Conservation (phyloP, 2,329 filamentous ascomycete species). For the Xylaria sp. region DNA sequence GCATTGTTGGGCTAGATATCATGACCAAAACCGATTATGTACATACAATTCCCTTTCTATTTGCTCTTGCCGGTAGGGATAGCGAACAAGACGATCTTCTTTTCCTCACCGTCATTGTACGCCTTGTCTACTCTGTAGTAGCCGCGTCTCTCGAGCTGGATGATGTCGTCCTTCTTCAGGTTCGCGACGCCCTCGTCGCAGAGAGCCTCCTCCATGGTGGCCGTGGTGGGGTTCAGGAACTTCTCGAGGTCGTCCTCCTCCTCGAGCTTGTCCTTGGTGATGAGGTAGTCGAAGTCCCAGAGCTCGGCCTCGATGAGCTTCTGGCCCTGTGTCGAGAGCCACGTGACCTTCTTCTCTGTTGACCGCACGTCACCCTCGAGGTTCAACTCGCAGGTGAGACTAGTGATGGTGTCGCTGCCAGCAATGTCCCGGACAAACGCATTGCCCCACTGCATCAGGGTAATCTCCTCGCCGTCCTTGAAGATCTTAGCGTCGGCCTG, state of each 20-base stretch:
- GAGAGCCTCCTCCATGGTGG: slow-evolving; percentile 66
- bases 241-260: slow-evolving; percentile 83
- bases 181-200: slow-evolving; percentile 76
- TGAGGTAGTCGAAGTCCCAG: slow-evolving; percentile 91
- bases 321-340: slow-evolving; percentile 73
- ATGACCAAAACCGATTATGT: neutral
- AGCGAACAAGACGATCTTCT: slow-evolving; percentile 51
- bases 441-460: slow-evolving; percentile 95
- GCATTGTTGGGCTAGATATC: neutral
- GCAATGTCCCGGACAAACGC: slow-evolving; percentile 68
- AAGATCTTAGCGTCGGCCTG: slow-evolving; percentile 81
- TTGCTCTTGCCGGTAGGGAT: slow-evolving; percentile 53
- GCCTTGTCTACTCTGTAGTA: slow-evolving; percentile 81
- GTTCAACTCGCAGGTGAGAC: slow-evolving; percentile 78
- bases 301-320: slow-evolving; percentile 76
- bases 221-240: slow-evolving; percentile 71
- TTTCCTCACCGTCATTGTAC: slow-evolving; percentile 46
- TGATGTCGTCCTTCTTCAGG: slow-evolving; percentile 82
- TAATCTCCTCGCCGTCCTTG: slow-evolving; percentile 82
- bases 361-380: slow-evolving; percentile 90
- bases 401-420: slow-evolving; percentile 55
- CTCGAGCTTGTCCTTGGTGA: slow-evolving; percentile 91
- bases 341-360: slow-evolving; percentile 94
- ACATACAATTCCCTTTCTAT: slow-evolving; percentile 30
- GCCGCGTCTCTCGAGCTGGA: slow-evolving; percentile 90